Evolutionary conservation across 257 asterid species (phyloP), one percentile per base, ranked within the genome.

Genomic region (Ligustrum vulgare): DNA sequence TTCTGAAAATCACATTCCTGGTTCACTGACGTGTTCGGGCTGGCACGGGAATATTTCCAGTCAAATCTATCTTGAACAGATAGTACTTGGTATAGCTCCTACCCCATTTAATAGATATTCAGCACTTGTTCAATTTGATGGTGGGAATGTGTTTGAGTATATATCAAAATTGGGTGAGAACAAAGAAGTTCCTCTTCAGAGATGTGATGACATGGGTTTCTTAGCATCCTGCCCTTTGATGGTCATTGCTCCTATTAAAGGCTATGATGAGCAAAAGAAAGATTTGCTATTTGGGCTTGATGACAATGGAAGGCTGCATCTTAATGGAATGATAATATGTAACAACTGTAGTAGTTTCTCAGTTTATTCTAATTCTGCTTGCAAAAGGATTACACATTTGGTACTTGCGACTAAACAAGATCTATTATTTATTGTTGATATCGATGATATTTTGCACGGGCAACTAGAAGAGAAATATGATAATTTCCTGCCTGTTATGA

Each of bases 291-390:
- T 93, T 83, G 99, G 98, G 76, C 96, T 95, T 33, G 99, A 95
- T 71, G 87, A 87, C 79, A 84, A 76, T 80, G 96, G 97, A 75
- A 87, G 85, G 78, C 84, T 93, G 73, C 93, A 88, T 25, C 84
- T 83, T 39, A 86, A 87, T 72, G 87, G 93, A 67, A 89, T 76
- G 75, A 85, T 88, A 77, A 54, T 93, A 70, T 93, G 98, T 80
- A 90, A 87, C 88, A 93, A 89, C 83, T 93, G 99, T 86, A 80
- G 91, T 67, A 93, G 96, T 77, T 95, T 88, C 77, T 83, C 96
- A 36, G 86, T 89, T 84, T 95, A 95, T 89, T 95, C 97, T 7
- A 89, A 82, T 86, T 89, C 94, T 25, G 84, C 85, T 43, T 93
- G 90, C 43, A 84, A 82, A 80, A 83, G 83, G 79, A 71, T 86